A percentile compares a stretch with the other conserved stretches of the same genome.
phyloP scores from a whole-genome alignment of 2,329 filamentous ascomycete species.

The Fusarium acutatum region DNA sequence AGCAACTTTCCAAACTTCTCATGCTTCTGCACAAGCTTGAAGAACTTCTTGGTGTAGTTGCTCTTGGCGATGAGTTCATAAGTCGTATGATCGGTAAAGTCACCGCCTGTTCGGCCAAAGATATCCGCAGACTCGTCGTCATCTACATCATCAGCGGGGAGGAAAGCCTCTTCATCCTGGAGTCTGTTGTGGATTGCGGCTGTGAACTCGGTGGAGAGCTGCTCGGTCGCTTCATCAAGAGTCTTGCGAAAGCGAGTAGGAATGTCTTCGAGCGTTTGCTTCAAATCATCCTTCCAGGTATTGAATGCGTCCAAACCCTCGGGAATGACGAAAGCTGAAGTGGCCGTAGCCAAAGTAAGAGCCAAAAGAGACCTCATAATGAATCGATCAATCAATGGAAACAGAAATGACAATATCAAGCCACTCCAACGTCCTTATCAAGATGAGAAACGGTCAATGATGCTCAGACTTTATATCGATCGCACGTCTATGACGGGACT shows the following conservation, averaged over 20 bases:
- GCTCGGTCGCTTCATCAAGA: constrained; percentile 24
- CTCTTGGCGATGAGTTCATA: constrained; percentile 81
- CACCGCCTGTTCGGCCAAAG: constrained; percentile 26
- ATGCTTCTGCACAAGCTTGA: constrained; percentile 77
- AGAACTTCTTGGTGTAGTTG: constrained; percentile 81
- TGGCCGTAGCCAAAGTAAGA: constrained; percentile 32
- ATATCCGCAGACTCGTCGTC: not conserved
- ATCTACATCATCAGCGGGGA: not conserved
- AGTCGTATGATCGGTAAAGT: constrained; percentile 73
- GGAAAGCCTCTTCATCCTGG: constrained; percentile 10
- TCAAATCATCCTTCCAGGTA: constrained; percentile 9
- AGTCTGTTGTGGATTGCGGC: constrained; percentile 14
- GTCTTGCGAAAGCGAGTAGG: constrained; percentile 5
- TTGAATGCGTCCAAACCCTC: constrained; percentile 9
- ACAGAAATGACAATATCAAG: not conserved
- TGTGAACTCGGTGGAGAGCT: constrained; percentile 18
- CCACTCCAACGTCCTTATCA: not conserved
- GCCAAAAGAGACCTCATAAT: constrained; percentile 32
- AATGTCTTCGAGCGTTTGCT: constrained; percentile 8
- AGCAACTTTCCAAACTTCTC: constrained; percentile 75
- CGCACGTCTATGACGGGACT: not conserved
- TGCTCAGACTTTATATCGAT: constrained; percentile 13
- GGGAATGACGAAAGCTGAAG: constrained; percentile 32
- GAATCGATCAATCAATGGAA: not conserved
- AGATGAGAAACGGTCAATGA: constrained; percentile 15